Evolutionary conservation across 2,329 filamentous ascomycete species (phyloP).

Genomic region (Neofusicoccum parvum): DNA sequence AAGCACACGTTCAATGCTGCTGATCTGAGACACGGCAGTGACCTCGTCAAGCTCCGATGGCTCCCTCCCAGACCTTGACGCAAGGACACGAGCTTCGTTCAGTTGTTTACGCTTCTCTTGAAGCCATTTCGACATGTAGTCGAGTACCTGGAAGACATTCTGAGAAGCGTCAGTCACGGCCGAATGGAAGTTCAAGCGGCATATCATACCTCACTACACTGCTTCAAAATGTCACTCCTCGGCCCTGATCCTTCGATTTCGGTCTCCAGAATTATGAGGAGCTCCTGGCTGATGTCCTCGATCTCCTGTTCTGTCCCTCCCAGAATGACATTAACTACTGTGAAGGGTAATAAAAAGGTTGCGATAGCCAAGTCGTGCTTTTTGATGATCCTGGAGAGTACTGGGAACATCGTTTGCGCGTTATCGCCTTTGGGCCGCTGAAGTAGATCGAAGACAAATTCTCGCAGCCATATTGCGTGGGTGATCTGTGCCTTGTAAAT

Average conservation of each 20-base stretch:
- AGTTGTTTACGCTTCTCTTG: constrained; percentile 69
- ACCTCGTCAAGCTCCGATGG: constrained; percentile 54
- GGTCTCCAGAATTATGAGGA: constrained; percentile 73
- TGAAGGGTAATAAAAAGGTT: constrained; percentile 85
- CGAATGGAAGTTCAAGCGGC: neutral
- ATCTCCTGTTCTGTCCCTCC: constrained; percentile 68
- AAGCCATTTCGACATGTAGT: constrained; percentile 89
- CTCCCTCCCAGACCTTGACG: constrained; percentile 47
- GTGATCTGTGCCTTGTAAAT: constrained; percentile 70
- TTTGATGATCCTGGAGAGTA: constrained; percentile 78
- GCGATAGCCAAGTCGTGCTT: constrained; percentile 85
- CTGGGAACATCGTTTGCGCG: constrained; percentile 75
- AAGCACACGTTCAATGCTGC: constrained; percentile 72
- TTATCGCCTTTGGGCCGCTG: constrained; percentile 74
- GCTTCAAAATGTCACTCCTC: constrained; percentile 74
- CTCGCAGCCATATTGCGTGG: constrained; percentile 80
- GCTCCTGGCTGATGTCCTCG: constrained; percentile 68
- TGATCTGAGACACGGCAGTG: constrained; percentile 56
- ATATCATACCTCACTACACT: constrained; percentile 77
- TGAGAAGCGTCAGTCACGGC: constrained; percentile 42
- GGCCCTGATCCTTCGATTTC: constrained; percentile 56
- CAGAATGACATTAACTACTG: constrained; percentile 79
- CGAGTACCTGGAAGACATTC: constrained; percentile 86
- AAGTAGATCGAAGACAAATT: constrained; percentile 79
- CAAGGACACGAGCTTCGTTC: constrained; percentile 42